These are phyloP conservation scores for Aeschynomene evenia DNA, from an alignment of 306 rosid species.

Conservation along the genomic window DNA sequence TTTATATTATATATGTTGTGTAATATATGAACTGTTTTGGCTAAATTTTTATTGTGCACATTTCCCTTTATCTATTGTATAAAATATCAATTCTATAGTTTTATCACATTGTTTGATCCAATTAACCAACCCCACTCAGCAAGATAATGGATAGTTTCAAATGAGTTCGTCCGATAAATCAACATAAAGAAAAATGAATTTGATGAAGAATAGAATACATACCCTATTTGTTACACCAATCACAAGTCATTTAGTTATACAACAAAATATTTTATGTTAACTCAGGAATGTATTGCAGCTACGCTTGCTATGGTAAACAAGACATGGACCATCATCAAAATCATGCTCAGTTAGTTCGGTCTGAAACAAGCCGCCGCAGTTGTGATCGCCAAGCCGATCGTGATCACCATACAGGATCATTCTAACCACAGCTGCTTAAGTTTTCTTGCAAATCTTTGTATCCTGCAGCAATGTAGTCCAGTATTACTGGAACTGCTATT, in stretches of 20 bases:
- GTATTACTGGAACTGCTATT: too few relatives aligned
- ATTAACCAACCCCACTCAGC: too few relatives aligned
- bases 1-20: too few relatives aligned
- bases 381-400: neutral
- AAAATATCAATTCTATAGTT: too few relatives aligned
- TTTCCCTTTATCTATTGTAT: too few relatives aligned
- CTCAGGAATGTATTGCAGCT: neutral
- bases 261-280: too few relatives aligned
- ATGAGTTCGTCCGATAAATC: neutral
- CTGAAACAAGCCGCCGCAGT: neutral
- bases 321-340: neutral
- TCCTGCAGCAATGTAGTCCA: neutral
- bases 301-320: neutral
- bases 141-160: neutral
- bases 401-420: constrained; percentile 1
- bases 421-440: constrained; percentile 2
- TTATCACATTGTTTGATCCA: too few relatives aligned
- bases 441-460: neutral
- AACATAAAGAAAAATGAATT: neutral
- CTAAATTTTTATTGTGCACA: too few relatives aligned
- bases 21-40: too few relatives aligned
- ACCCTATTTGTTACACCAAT: neutral
- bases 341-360: constrained; percentile 2
- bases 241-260: neutral
- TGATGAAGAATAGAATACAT: neutral